Evolutionary conservation across 2,329 filamentous ascomycete species (phyloP), one percentile per base, ranked within the genome.

Genomic region (Sarocladium oryzae): DNA sequence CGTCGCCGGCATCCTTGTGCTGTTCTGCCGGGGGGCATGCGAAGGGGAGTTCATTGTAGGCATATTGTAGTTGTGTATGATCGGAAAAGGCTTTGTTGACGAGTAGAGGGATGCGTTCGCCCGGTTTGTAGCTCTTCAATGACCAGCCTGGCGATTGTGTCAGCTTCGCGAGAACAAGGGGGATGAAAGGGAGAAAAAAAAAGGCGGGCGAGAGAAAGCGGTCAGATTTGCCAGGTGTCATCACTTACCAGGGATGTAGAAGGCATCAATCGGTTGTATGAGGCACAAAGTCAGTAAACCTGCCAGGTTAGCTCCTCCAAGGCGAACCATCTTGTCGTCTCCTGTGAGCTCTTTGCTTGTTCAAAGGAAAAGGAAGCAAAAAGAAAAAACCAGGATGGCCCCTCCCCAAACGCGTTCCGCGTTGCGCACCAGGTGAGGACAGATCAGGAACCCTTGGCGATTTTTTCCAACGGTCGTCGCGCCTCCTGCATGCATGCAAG

Each of bases 31-130:
- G 86, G 10, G 87, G 86, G 62, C 89, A 95, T 51, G 92, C 86
- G 65, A 95, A 95, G 7, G 89, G 89, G 1, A 95, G 82, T 60
- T 93, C 87, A 65, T 86, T 88, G 72, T 92, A 95, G 58, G 89
- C 89, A 79, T 90, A 95, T 66, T 95, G 89, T n/a, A 95, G 74
- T 65, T 93, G 86, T 7, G 88, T 93, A 61, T 88, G 84, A 69
- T 95, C 89, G 51, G 89, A 95, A 68, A 91, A 95, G 60, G 91
- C 84, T 67, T 95, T 95, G 73, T 95, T 95, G 57, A 93, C 87
- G 52, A 92, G 82, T n/a, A 96, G 75, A 1, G 89, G 89, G 35
- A 95, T 86, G 10, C 82, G 75, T 59, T 95, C 86, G 65, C 82
- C 79, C 56, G 90, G 81, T 57, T 77, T 77, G 65, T 95, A 95